Base-by-base conservation (phyloP, 108 stramenopile genomes). In the Discostella pseudostelligera region DNA sequence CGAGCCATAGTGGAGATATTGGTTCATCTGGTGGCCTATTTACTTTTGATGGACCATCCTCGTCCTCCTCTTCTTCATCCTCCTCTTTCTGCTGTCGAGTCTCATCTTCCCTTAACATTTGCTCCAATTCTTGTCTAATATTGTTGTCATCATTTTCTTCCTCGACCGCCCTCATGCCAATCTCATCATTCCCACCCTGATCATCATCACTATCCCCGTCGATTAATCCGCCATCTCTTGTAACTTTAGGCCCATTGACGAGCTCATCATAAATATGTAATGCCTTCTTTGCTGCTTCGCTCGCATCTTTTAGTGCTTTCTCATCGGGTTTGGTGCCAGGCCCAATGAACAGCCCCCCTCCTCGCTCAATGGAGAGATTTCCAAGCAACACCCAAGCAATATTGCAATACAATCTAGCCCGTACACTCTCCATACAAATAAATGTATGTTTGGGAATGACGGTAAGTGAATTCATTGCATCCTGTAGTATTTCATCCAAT, bases 261-360 rank as follows among this genome's bases (percentile, higher is more conserved):
- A 77, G 45, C 50, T 69, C 81, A 37, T 87, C 88, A 55, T 81
- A 83, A 45, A 85, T 75, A 12, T 66, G 45, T 46, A 93, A 55
- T 9, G 83, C 86, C 21, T 77, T 74, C 44, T 74, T 70, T 26
- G 92, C 84, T 61, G 83, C 83, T 20, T 88, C 89, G 29, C 85
- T 87, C 24, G 92, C 86, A 54, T 74, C 67, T 22, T 71, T 69
- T 40, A 89, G 50, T 26, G 67, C 54, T 53, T 87, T 75, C 39
- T 39, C 8, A 19, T 19, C 44, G 46, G 21, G 21, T 49, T 22
- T 42, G 74, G 8, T 53, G 37, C 40, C 20, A 39, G 29, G 20
- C 35, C 24, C 28, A n/a, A n/a, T n/a, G n/a, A n/a, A n/a, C n/a
- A n/a, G n/a, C n/a, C n/a, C n/a, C n/a, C n/a, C n/a, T n/a, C n/a